Evolutionary conservation across 306 rosid genomes (phyloP), one percentile per base, ranked within the genome.

Genomic region (Cicer yamashitae): DNA sequence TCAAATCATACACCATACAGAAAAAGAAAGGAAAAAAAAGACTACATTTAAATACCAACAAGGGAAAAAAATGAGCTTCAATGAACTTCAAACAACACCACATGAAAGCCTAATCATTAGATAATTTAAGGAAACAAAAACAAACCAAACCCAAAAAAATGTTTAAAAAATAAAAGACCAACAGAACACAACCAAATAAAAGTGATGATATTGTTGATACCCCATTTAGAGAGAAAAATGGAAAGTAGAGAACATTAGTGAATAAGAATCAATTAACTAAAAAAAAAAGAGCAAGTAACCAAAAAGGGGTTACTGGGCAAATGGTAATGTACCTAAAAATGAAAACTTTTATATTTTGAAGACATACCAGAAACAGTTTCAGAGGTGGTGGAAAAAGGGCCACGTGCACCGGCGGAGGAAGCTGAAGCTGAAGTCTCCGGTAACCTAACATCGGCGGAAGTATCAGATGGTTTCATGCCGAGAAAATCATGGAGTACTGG

Each of bases 401-500:
- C 94, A 67, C 92, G 91, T 54, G 79, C 85, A 10, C 85, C 93
- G 10, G 86, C 84, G 34, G 97, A 88, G 15, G 92, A 85, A 34
- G 87, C 86, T 7, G 93, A 84, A 0, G 77, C 78, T 0, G 90
- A 88, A 3, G 86, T 67, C 44, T 84, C 87, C 1, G 89, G 48
- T 9, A 81, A 81, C 76, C 91, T 83, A 3, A 71, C 59, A 78
- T 85, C 88, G 20, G 87, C 48, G 77, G 89, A 56, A 57, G 63
- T 41, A 63, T 82, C 86, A 22, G 79, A 9, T 41, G 94, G 83
- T 53, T 76, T 91, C 93, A 80, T 89, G 76, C 93, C 97, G 46
- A 94, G 86, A 83, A 94, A 94, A 75, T 94, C 97, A 81, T 90
- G 98, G 56, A 91, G 91, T 1, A 88, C 80, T 0, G 93, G 89